phyloP scores from a whole-genome alignment of 441 rosid genomes.

The Daphne laureola region DNA sequence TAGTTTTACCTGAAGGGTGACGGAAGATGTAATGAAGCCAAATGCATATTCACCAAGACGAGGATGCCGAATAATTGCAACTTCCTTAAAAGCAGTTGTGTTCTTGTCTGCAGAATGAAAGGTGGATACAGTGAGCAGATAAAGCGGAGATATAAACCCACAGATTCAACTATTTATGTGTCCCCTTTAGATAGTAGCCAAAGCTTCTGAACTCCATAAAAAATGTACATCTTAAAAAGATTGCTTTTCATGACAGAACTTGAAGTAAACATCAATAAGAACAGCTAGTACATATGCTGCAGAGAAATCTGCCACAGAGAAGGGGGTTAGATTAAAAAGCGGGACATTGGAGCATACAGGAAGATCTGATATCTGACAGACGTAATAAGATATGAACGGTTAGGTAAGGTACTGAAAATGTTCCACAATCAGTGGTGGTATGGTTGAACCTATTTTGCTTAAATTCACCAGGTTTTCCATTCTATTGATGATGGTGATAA shows the following conservation, averaged over 20 bases:
- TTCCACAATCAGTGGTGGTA: too few species aligned
- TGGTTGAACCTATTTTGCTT: too few species aligned
- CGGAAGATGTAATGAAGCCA: conserved; percentile 53
- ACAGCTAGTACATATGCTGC: not conserved
- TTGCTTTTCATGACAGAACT: not conserved
- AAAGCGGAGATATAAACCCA: conserved; percentile 4
- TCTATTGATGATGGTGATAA: too few species aligned
- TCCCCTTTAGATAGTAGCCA: not conserved
- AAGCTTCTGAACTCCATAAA: not conserved
- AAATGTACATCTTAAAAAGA: not conserved
- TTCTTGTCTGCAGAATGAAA: conserved; percentile 35
- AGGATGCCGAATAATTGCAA: conserved; percentile 57
- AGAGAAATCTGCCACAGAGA: too few species aligned
- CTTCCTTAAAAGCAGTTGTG: conserved; percentile 55
- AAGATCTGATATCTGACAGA: too few species aligned
- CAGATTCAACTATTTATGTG: not conserved
- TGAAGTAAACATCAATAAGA: not conserved
- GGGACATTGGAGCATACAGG: too few species aligned
- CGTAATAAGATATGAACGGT: too few species aligned
- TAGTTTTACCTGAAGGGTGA: conserved; percentile 43
- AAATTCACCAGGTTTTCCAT: too few species aligned
- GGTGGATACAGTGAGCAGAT: conserved; percentile 4
- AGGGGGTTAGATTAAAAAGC: too few species aligned
- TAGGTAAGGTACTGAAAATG: too few species aligned
- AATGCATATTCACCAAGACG: conserved; percentile 62